Base-by-base conservation (phyloP, 345 rosid genomes). In the Hevea brasiliensis region DNA sequence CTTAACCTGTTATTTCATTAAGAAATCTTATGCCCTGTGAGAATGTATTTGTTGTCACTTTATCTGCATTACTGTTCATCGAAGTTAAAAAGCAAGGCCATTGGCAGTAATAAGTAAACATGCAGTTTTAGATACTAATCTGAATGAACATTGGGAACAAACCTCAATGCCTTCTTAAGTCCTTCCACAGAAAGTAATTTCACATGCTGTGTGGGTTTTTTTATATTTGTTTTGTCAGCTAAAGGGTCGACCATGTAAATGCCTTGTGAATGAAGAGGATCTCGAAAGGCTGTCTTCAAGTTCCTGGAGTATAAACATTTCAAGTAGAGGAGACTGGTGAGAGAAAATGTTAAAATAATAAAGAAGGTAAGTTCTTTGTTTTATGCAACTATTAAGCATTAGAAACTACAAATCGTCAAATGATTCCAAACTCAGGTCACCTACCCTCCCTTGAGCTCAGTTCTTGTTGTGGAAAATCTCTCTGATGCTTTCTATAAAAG, bases 381-480 rank as follows among this genome's bases (percentile, higher is more conserved):
- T 54, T 48, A 66, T 47, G 66, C 14, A 57, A 61, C 8, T 12
- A 29, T 47, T 0, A 62, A 56, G 1, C 37, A 60, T 7, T 32
- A 70, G 68, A 56, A 14, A 27, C 29, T 21, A 50, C 47, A 76
- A 66, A 42, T 53, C 35, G 9, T 35, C 20, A 51, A 58, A 58
- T 55, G 72, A 42, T 40, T 55, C 48, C 73, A 63, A 74, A 70
- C 11, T 76, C 45, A 57, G 74, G 55, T 68, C 55, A 78, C 94
- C n/a, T 85, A 92, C 98, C 99, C 97, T 83, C 96, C 98, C 81
- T 89, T 89, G 73, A 95, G 87, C 82, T 92, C 92, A 65, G 90
- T 74, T 60, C 97, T 82, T 14, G 62, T 63, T 29, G 88, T 85
- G 54, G 87, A 81, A 81, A 75, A 89, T 74, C 58, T 85, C 71